A percentile compares a stretch with the other conserved stretches of the same genome.
Evolutionary conservation across 2,329 filamentous ascomycete genomes (phyloP).

Genomic region (Nothophoma quercina): DNA sequence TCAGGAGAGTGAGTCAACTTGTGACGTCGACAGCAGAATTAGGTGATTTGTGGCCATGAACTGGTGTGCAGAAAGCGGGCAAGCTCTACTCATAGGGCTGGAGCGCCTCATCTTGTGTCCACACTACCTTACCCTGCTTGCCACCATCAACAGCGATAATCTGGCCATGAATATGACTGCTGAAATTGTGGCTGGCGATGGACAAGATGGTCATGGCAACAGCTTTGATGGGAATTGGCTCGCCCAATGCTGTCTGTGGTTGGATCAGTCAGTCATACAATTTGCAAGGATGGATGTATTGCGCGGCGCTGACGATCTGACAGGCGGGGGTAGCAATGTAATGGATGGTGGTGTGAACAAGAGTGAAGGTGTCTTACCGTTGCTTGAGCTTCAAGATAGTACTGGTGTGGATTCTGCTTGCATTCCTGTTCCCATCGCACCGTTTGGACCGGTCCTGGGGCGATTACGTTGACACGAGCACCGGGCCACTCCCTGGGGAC

Average conservation of each 20-base stretch:
- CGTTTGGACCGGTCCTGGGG: constrained; percentile 57
- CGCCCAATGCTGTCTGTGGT: constrained; percentile 47
- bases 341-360: background rate
- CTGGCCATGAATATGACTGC: constrained; percentile 55
- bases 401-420: constrained; percentile 48
- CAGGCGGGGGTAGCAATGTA: too few species aligned
- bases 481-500: constrained; percentile 47
- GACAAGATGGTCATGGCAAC: constrained; percentile 57
- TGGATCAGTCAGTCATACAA: constrained; percentile 10
- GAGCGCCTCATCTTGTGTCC: constrained; percentile 44
- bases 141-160: constrained; percentile 56
- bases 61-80: background rate
- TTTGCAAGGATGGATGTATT: background rate
- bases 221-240: constrained; percentile 49
- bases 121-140: constrained; percentile 55
- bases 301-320: background rate
- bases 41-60: background rate
- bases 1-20: background rate
- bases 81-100: constrained; percentile 1
- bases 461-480: constrained; percentile 57
- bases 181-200: constrained; percentile 57
- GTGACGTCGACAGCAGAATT: background rate
- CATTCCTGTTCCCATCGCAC: constrained; percentile 53
- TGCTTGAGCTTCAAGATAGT: constrained; percentile 54
- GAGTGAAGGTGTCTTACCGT: constrained; percentile 39